Conservation (phyloP, 805 yeast species). For the Candida pseudoglaebosa region DNA sequence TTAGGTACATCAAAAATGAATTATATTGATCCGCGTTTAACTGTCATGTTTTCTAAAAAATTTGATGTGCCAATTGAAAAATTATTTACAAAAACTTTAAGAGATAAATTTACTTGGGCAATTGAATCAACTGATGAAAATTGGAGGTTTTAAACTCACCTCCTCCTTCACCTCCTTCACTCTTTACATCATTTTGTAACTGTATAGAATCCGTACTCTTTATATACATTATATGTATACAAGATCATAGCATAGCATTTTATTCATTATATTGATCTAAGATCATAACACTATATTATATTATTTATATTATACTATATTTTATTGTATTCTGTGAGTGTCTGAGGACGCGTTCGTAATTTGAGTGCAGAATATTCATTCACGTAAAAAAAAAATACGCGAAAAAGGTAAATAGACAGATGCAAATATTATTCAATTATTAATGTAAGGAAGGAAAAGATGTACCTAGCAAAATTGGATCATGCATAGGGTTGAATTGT, state of each 20-base stretch:
- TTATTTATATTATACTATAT: no score
- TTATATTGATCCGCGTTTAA: constrained; percentile 90
- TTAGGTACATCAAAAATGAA: constrained; percentile 90
- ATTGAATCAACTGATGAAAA: constrained; percentile 82
- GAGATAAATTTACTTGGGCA: constrained; percentile 96
- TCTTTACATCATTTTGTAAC: no score
- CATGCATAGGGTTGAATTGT: no score
- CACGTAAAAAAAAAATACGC: constrained; percentile 1
- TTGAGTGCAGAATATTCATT: not conserved
- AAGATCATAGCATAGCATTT: not conserved
- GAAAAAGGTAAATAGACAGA: constrained; percentile 1
- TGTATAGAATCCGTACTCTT: no score
- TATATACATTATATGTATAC: no score
- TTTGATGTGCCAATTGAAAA: constrained; percentile 88
- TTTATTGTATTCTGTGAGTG: not conserved
- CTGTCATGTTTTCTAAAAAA: constrained; percentile 84
- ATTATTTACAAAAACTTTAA: constrained; percentile 80
- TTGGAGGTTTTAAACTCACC: constrained; percentile 73
- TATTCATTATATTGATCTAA: no score
- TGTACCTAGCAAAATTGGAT: no score
- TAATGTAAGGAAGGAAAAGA: not conserved
- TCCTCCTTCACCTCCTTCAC: not conserved
- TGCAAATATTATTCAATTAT: no score
- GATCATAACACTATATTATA: no score
- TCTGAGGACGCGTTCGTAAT: no score